A percentile compares a stretch with the other conserved stretches of the same genome.
These are phyloP conservation scores for Pisolithus albus DNA, from an alignment of 768 basidiomycete genomes.

Conservation along the genomic window DNA sequence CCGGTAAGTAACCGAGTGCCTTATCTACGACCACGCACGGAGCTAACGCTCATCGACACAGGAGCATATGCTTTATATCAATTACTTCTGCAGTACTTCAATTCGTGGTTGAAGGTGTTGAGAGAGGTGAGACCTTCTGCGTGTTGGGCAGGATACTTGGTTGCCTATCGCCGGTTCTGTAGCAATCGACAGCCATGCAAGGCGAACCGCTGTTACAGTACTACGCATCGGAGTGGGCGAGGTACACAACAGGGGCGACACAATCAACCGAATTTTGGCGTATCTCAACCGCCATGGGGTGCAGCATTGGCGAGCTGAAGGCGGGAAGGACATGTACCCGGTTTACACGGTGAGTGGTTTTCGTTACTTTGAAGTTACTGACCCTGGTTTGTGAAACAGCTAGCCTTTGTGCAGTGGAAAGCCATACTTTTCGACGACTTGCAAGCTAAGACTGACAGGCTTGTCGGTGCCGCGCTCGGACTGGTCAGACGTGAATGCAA, in stretches of 20 bases:
- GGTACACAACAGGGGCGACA: constrained; percentile 97
- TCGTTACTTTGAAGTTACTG: constrained; percentile 30
- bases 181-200: constrained; percentile 52
- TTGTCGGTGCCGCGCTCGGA: constrained; percentile 80
- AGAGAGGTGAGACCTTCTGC: constrained; percentile 46
- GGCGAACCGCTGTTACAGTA: constrained; percentile 85
- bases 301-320: constrained; percentile 94
- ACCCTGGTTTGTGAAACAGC: no score
- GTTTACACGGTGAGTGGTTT: constrained; percentile 73
- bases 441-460: constrained; percentile 36
- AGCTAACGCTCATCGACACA: constrained; percentile 35
- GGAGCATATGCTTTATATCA: constrained; percentile 98
- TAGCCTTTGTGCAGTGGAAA: no score
- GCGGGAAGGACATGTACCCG: constrained; percentile 87
- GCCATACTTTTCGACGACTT: no score
- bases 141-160: background rate
- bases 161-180: constrained; percentile 11
- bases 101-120: constrained; percentile 64
- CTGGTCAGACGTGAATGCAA: constrained; percentile 92
- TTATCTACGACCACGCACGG: background rate
- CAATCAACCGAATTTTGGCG: constrained; percentile 94
- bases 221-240: constrained; percentile 86
- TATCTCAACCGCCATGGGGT: constrained; percentile 99
- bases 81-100: constrained; percentile 87
- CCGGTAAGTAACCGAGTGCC: no score